A percentile compares a stretch with the other conserved stretches of the same genome.
phyloP scores from a whole-genome alignment of 371 early-diverging fungal species.

The Circinella umbellata region DNA sequence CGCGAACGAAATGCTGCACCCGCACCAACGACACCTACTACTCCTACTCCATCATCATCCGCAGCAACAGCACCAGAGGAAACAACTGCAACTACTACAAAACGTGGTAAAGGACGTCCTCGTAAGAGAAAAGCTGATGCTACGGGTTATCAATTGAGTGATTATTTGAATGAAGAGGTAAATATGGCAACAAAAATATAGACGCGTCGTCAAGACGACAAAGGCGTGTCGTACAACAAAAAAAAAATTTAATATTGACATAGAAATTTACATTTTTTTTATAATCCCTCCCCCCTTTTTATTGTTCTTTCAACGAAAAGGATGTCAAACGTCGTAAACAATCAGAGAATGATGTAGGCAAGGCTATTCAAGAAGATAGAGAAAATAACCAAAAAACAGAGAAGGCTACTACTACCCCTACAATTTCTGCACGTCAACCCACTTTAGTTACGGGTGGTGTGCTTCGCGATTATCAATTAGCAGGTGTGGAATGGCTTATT shows the following conservation, averaged over 20 bases:
- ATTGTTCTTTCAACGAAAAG: constrained; percentile 12
- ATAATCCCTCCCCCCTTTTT: no score
- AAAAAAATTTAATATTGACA: no score
- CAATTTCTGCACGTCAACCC: constrained; percentile 76
- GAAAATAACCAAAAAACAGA: constrained; percentile 2
- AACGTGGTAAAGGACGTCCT: constrained; percentile 22
- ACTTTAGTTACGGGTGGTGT: constrained; percentile 79
- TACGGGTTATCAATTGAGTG: constrained; percentile 58
- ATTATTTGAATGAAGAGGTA: constrained; percentile 65
- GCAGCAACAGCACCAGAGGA: neutral
- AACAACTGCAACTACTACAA: constrained; percentile 20
- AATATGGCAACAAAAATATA: neutral
- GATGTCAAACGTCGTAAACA: constrained; percentile 51
- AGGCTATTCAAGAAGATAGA: constrained; percentile 40
- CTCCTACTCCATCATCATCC: neutral
- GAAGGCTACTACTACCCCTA: constrained; percentile 22
- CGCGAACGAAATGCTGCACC: constrained; percentile 51
- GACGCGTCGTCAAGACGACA: no score
- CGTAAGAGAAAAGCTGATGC: constrained; percentile 52
- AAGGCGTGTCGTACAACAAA: no score
- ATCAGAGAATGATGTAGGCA: constrained; percentile 32
- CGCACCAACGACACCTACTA: constrained; percentile 14
- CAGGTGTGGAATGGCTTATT: constrained; percentile 98
- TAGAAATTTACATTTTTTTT: no score
- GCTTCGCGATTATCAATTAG: constrained; percentile 94